phyloP scores from a whole-genome alignment of 192 early-diverging fungal genomes.

The Martensiomyces pterosporus region DNA sequence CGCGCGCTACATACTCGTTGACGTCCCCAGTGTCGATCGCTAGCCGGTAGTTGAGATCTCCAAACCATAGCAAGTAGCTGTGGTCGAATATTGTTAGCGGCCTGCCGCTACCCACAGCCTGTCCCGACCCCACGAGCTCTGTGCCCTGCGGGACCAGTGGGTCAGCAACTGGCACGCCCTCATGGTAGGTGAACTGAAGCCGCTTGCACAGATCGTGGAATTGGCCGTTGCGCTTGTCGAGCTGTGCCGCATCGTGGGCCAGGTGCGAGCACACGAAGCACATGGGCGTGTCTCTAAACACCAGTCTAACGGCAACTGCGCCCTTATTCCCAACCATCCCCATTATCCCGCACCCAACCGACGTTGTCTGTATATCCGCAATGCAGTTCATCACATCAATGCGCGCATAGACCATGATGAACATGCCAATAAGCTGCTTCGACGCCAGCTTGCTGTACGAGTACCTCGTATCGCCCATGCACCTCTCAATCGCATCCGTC shows the following conservation, averaged over 20 bases:
- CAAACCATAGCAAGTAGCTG: slow-evolving; percentile 82
- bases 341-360: slow-evolving; percentile 81
- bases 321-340: slow-evolving; percentile 94
- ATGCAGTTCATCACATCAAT: slow-evolving; percentile 51
- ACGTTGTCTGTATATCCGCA: slow-evolving; percentile 60
- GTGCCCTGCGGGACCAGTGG: slow-evolving; percentile 17
- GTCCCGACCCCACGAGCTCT: background rate
- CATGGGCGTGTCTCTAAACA: slow-evolving; percentile 72
- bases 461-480: slow-evolving; percentile 52
- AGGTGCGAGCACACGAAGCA: slow-evolving; percentile 90
- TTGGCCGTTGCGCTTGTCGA: slow-evolving; percentile 85
- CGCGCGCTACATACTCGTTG: slow-evolving; percentile 51
- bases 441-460: slow-evolving; percentile 67
- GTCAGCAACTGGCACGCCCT: slow-evolving; percentile 14
- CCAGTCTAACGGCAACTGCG: slow-evolving; percentile 75
- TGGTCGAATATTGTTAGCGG: slow-evolving; percentile 60
- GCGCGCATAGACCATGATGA: slow-evolving; percentile 77
- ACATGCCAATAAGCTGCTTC: slow-evolving; percentile 85
- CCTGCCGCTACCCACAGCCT: slow-evolving; percentile 5
- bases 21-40: slow-evolving; percentile 60
- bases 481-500: slow-evolving; percentile 66
- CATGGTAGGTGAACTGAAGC: slow-evolving; percentile 52
- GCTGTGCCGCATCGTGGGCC: slow-evolving; percentile 74
- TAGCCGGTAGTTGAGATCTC: slow-evolving; percentile 95
- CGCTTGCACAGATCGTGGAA: slow-evolving; percentile 80